Evolutionary conservation across 139 green algal genomes (phyloP), one percentile per base, ranked within the genome.

Genomic region (Chlamydomonas schloesseri): DNA sequence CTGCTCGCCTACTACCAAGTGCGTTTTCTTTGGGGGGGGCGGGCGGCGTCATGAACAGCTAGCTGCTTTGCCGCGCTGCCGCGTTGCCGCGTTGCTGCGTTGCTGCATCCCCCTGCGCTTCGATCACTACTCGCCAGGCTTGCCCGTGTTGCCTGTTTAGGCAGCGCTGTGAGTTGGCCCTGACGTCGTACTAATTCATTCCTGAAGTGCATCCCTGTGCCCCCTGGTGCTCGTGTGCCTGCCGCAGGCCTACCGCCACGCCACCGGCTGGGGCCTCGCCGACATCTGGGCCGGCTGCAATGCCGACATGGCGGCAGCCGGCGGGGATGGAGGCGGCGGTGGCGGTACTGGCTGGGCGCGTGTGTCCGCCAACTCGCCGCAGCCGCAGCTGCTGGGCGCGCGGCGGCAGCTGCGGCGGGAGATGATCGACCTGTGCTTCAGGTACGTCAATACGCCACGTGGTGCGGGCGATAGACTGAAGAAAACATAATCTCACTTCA

Each of bases 401-500:
- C 46, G 88, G 77, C 36, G 47, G 37, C 46, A 77, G 74, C 75
- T 92, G 53, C 79, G 88, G 57, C 31, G 88, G 58, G 88, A 92
- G 75, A 71, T 92, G 20, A 36, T 88, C 31, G 88, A 92, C 72
- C 70, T 92, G 50, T 70, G n/a, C 29, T 90, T 90, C 83, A 87
- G 88, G 88, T 89, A 47, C 31, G n/a, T n/a, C n/a, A n/a, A n/a
- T n/a, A n/a, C n/a, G n/a, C n/a, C n/a, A n/a, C n/a, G 75, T 23
- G 17, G n/a, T 50, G 42, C 42, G 42, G 42, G 42, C n/a, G n/a
- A n/a, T n/a, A n/a, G n/a, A n/a, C n/a, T n/a, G n/a, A n/a, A n/a
- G n/a, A n/a, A n/a, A n/a, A n/a, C n/a, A n/a, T n/a, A n/a, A n/a
- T n/a, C n/a, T n/a, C n/a, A n/a, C n/a, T n/a, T n/a, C n/a, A n/a